A percentile compares a stretch with the other conserved stretches of the same genome.
These are phyloP conservation scores for Brasilioporus rufonigricans DNA, from an alignment of 768 basidiomycete genomes.

Conservation along the genomic window DNA sequence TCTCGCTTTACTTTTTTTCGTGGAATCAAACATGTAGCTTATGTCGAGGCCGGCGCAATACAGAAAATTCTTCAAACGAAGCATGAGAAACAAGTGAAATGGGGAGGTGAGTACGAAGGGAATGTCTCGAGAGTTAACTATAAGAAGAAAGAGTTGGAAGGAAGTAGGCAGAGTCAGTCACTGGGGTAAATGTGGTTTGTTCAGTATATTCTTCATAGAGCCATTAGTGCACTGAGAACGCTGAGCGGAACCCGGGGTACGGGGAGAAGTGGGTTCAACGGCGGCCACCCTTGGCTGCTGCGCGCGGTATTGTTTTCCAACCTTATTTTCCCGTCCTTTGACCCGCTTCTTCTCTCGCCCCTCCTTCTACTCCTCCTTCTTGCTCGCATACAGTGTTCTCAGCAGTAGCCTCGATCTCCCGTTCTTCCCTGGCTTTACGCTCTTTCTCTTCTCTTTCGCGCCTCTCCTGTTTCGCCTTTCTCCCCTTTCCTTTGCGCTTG, in stretches of 20 bases:
- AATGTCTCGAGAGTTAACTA: slow-evolving; percentile 15
- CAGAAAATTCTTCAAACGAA: slow-evolving; percentile 29
- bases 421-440: slow-evolving; percentile 60
- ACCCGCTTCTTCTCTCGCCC: slow-evolving; percentile 66
- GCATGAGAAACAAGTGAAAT: not conserved
- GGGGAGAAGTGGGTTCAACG: slow-evolving; percentile 53
- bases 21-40: not conserved
- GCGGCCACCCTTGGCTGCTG: slow-evolving; percentile 47
- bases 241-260: slow-evolving; percentile 46
- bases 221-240: slow-evolving; percentile 48
- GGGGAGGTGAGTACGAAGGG: slow-evolving; percentile 5
- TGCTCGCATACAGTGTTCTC: slow-evolving; percentile 47
- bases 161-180: slow-evolving; percentile 23
- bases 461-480: slow-evolving; percentile 49
- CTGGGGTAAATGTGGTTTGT: slow-evolving; percentile 41
- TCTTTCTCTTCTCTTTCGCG: slow-evolving; percentile 62
- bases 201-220: slow-evolving; percentile 59
- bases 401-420: slow-evolving; percentile 53
- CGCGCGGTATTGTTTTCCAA: slow-evolving; percentile 42
- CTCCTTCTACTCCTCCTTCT: slow-evolving; percentile 54
- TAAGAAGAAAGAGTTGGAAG: not conserved
- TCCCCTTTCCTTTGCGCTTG: slow-evolving; percentile 73
- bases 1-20: too few relatives aligned
- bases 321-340: slow-evolving; percentile 62
- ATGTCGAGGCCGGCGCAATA: not conserved